phyloP scores from a whole-genome alignment of 106 monocot genomes.

The Hemerocallis citrina region DNA sequence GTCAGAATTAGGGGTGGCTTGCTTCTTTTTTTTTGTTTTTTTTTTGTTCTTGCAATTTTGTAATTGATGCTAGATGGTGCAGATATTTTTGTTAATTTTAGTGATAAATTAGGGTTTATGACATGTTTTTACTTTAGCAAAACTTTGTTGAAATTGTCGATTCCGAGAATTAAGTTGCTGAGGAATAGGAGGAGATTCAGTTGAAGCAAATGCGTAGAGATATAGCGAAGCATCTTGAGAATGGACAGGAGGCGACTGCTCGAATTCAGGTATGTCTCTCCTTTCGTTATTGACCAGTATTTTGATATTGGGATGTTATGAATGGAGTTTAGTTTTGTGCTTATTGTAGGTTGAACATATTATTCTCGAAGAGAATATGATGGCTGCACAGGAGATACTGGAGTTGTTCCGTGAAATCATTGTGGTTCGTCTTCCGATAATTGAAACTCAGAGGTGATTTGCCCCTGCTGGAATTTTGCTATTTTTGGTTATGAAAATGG shows the following conservation, averaged over 20 bases:
- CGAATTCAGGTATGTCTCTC: conserved; percentile 60
- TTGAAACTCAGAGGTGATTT: conserved; percentile 75
- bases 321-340: neutral
- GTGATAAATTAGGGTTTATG: neutral
- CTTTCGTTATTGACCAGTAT: neutral
- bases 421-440: conserved; percentile 82
- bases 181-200: conserved; percentile 85
- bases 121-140: conserved; percentile 39
- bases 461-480: no score
- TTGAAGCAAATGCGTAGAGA: conserved; percentile 94
- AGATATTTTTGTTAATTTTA: neutral
- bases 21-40: no score
- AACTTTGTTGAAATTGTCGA: conserved; percentile 92
- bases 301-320: neutral
- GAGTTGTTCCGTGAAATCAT: conserved; percentile 95
- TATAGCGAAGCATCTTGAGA: conserved; percentile 85
- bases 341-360: conserved; percentile 82
- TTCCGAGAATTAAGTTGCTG: conserved; percentile 91
- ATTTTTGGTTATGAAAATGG: no score
- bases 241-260: conserved; percentile 93
- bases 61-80: neutral
- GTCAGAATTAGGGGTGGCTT: neutral
- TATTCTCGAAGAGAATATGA: conserved; percentile 95
- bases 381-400: conserved; percentile 95
- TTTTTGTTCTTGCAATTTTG: neutral